Percentiles rank a stretch among this genome's conserved stretches.
Evolutionary conservation across 2,329 filamentous ascomycete genomes (phyloP).

Genomic region (Chaetothyriales sp.): DNA sequence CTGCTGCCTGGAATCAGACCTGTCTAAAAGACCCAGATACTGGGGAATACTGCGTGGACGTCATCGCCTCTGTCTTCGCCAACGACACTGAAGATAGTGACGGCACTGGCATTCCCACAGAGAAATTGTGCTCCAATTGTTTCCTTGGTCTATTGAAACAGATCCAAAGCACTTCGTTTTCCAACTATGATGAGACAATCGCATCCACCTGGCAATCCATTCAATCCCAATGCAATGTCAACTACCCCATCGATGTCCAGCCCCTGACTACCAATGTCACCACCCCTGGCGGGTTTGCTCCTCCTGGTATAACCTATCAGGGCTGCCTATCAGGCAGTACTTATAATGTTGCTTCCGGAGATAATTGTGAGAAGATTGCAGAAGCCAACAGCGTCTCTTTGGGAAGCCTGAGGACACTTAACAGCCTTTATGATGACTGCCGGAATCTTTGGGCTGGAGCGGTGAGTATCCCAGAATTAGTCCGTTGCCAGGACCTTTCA

Average conservation of each 20-base stretch:
- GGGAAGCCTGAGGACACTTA: not conserved
- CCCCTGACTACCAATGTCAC: conserved; percentile 1
- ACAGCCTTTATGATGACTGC: conserved; percentile 1
- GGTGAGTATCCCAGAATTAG: too few relatives aligned
- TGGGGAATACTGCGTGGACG: too few relatives aligned
- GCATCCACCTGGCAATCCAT: conserved; percentile 4
- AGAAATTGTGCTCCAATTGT: too few relatives aligned
- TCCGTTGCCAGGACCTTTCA: too few relatives aligned
- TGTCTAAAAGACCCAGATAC: too few relatives aligned
- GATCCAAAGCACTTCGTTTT: too few relatives aligned
- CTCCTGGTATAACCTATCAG: not conserved
- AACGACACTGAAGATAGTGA: too few relatives aligned
- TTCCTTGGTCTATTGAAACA: too few relatives aligned
- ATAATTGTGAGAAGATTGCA: not conserved
- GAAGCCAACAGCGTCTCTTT: not conserved
- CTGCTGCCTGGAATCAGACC: too few relatives aligned
- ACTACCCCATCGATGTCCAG: not conserved
- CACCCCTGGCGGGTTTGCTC: not conserved
- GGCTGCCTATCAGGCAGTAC: not conserved
- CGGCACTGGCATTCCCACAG: too few relatives aligned
- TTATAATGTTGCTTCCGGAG: not conserved
- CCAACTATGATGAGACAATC: conserved; percentile 5
- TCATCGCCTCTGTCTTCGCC: too few relatives aligned
- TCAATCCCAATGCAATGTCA: conserved; percentile 2
- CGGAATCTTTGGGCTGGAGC: not conserved